Evolutionary conservation across 352 stramenopile species (phyloP).

Genomic region (Aphanomyces astaci): DNA sequence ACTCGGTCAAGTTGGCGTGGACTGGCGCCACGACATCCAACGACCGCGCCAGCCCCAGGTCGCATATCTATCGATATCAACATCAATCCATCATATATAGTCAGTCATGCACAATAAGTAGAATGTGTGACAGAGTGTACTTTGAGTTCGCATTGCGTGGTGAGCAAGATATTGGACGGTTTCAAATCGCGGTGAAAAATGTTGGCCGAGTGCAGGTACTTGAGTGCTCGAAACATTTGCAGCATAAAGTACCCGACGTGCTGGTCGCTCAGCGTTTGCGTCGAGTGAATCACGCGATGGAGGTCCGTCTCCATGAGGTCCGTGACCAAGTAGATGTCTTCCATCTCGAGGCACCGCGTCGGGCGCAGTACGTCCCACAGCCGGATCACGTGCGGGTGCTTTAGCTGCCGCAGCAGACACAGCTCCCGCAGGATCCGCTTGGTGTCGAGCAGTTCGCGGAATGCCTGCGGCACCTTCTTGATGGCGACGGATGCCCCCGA

Average conservation of each 20-base stretch:
- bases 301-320: conserved; percentile 95
- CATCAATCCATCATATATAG: background rate
- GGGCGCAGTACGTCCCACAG: conserved; percentile 91
- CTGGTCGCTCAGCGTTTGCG: conserved; percentile 85
- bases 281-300: conserved; percentile 86
- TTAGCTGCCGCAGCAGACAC: conserved; percentile 78
- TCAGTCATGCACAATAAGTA: no score
- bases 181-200: conserved; percentile 97
- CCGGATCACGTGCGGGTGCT: conserved; percentile 88
- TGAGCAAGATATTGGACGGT: conserved; percentile 94
- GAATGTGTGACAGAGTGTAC: conserved; percentile 29
- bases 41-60: conserved; percentile 89
- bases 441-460: conserved; percentile 63
- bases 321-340: conserved; percentile 95
- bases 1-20: conserved; percentile 54
- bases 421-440: conserved; percentile 95
- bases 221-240: conserved; percentile 93
- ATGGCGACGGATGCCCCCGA: conserved; percentile 86
- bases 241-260: conserved; percentile 95
- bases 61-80: conserved; percentile 63
- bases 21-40: conserved; percentile 38
- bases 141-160: conserved; percentile 93
- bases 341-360: conserved; percentile 87
- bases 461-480: conserved; percentile 90
- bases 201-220: conserved; percentile 95